Evolutionary conservation across 1,284 basidiomycete species (phyloP).

Genomic region (Malassezia vespertilionis): DNA sequence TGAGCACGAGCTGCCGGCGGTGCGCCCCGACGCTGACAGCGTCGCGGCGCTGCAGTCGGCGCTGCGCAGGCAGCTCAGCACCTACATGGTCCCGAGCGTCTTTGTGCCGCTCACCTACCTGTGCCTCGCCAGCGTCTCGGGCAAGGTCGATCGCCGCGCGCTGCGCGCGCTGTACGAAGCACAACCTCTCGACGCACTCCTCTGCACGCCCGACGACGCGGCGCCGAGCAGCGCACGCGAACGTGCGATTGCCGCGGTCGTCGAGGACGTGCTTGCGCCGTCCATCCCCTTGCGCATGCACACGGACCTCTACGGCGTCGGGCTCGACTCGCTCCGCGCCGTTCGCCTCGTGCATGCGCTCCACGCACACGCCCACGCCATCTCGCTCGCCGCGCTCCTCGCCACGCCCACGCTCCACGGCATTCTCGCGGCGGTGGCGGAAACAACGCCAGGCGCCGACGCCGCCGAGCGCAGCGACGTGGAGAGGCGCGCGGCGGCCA

Average conservation of each 20-base stretch:
- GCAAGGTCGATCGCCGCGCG: slow-evolving; percentile 28
- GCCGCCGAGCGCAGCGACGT: not conserved
- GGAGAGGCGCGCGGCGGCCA: not conserved
- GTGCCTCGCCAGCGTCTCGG: slow-evolving; percentile 33
- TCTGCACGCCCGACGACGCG: not conserved
- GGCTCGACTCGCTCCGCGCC: slow-evolving; percentile 37
- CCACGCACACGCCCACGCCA: slow-evolving; percentile 17
- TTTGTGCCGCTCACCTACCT: slow-evolving; percentile 25
- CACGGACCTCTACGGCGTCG: slow-evolving; percentile 29
- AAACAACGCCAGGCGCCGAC: no score
- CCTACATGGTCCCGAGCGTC: slow-evolving; percentile 39
- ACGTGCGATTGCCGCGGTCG: slow-evolving; percentile 18
- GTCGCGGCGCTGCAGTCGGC: slow-evolving; percentile 13
- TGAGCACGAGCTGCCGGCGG: not conserved
- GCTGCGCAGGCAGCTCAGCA: slow-evolving; percentile 21
- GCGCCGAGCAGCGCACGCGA: slow-evolving; percentile 13
- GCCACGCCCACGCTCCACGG: no score
- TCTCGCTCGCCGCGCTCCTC: slow-evolving; percentile 15
- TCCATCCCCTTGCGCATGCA: slow-evolving; percentile 7
- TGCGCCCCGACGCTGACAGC: slow-evolving; percentile 10
- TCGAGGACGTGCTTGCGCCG: not conserved
- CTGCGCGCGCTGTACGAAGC: slow-evolving; percentile 21
- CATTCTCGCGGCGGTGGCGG: no score
- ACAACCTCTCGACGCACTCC: not conserved
- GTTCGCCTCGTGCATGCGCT: slow-evolving; percentile 29